Evolutionary conservation across 192 early-diverging fungal species (phyloP), one percentile per base, ranked within the genome.

Genomic region (Mortierella alpina): DNA sequence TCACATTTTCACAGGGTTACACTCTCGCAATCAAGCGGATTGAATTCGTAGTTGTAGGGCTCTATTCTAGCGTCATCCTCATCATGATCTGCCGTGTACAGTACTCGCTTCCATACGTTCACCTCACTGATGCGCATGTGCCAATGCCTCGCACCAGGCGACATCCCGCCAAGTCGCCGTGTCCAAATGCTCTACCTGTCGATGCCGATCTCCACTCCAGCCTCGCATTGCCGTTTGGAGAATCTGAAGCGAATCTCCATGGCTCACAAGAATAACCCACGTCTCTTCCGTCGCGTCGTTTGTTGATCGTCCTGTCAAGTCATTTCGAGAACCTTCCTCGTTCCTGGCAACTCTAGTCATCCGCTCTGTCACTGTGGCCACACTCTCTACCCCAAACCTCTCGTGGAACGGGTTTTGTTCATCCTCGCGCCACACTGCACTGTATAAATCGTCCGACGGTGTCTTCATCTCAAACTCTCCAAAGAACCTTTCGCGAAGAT

Each of bases 401-500:
- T 72, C 40, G 44, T 80, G 77, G 18, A 70, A 80, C 3, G 64
- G 66, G 9, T 72, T 54, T 40, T 45, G 20, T 0, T 51, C 76
- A 60, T 91, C 90, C 23, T 72, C 73, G 0, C 46, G 65, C 87
- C 88, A 91, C 2, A 85, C 84, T 3, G 11, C 10, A 1, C 72
- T 46, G 49, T 91, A 91, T 11, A 81, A 63, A 10, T 63, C 52
- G 18, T 85, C 85, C 9, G 78, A 67, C 6, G 69, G 65, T 2
- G 60, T 80, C 31, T 68, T 55, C 76, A 89, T 85, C 49, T 91
- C 90, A 60, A 85, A 87, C 9, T 86, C 72, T 12, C 90, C 90
- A 79, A 88, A 91, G 50, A 73, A 84, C 13, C 90, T 77, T 55
- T 91, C 90, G 20, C 87, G 75, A n/a, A 91, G 85, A 12, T 69